Base-by-base conservation (phyloP, 148 eudicot species). In the Vaccinium vitisidaea region DNA sequence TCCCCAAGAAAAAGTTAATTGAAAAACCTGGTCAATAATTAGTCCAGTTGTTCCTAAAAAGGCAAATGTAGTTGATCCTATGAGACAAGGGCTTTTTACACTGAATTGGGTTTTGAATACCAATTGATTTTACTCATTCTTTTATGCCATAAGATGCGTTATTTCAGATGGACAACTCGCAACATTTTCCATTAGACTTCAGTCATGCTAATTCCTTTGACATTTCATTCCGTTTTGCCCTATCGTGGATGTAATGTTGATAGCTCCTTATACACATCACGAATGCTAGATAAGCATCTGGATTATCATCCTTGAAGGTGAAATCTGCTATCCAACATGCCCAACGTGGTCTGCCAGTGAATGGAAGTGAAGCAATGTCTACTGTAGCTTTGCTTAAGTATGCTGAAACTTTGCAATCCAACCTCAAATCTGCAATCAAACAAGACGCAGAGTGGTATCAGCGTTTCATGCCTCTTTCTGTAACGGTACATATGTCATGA, bases 311-410 rank as follows among this genome's bases (percentile, higher is more conserved):
- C 59, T 80, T 86, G 89, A 80, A 97, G 99, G 98, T 95, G 82
- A 89, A 88, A 84, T 91, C 98, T 85, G 95, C 94, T 74, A 86
- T 95, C 65, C 91, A 85, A 70, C 87, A 88, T 90, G 94, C 91
- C 49, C 92, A 88, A 67, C 89, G 92, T 85, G 87, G 90, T 75
- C 91, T 89, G 49, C 93, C 94, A 21, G 84, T 97, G 80, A 85
- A 88, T 76, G 99, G 98, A 88, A 87, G 65, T 83, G 99, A 95
- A 87, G 99, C 99, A 84, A 82, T 95, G 82, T 90, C 98, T 84
- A 84, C 95, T 81, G 92, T 90, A 82, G 84, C 76, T 55, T 48
- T 95, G 78, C 88, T 94, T 82, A 90, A 89, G 80, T 88, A 89
- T 86, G 94, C 93, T 49, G 99, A 97, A 80, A 50, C 89, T 69